These are phyloP conservation scores for Yamadazyma tumulicola DNA, from an alignment of 805 yeast species.

Conservation along the genomic window DNA sequence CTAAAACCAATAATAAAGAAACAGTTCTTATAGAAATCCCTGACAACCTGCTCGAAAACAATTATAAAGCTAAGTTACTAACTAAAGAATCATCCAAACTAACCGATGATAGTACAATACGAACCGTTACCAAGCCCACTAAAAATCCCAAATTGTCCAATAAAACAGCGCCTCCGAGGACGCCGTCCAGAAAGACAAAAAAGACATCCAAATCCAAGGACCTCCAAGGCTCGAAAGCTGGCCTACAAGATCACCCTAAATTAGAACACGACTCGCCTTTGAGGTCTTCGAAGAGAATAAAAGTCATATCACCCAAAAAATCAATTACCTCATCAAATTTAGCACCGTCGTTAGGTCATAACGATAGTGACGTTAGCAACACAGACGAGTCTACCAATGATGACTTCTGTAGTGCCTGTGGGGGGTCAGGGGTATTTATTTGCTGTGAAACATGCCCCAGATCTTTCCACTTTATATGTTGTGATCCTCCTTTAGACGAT, in stretches of 20 bases:
- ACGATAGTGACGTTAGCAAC: conserved; percentile 3
- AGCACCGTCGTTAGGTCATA: conserved; percentile 16
- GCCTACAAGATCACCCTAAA: conserved; percentile 1
- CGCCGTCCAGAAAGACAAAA: neutral
- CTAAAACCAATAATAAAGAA: conserved; percentile 14
- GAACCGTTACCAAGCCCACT: conserved; percentile 13
- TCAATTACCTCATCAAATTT: conserved; percentile 20
- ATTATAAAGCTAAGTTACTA: conserved; percentile 12
- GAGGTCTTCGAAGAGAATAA: conserved; percentile 19
- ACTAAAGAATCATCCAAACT: conserved; percentile 13
- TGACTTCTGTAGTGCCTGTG: conserved; percentile 89
- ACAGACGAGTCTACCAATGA: conserved; percentile 48
- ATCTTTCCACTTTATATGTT: conserved; percentile 88
- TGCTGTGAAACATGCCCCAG: conserved; percentile 94
- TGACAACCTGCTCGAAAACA: conserved; percentile 6
- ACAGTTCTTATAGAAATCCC: conserved; percentile 10
- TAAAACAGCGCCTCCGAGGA: neutral
- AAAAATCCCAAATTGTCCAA: neutral
- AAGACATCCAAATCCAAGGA: neutral
- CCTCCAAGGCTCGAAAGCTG: conserved; percentile 1
- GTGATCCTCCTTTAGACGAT: conserved; percentile 85
- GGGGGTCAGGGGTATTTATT: conserved; percentile 80
- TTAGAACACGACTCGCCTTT: conserved; percentile 10
- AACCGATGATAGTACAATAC: conserved; percentile 16
- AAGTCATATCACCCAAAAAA: conserved; percentile 33